Evolutionary conservation across 1,139 yeast genomes (phyloP), one percentile per base, ranked within the genome.

Genomic region (Kurtzmaniella quercitrusa): DNA sequence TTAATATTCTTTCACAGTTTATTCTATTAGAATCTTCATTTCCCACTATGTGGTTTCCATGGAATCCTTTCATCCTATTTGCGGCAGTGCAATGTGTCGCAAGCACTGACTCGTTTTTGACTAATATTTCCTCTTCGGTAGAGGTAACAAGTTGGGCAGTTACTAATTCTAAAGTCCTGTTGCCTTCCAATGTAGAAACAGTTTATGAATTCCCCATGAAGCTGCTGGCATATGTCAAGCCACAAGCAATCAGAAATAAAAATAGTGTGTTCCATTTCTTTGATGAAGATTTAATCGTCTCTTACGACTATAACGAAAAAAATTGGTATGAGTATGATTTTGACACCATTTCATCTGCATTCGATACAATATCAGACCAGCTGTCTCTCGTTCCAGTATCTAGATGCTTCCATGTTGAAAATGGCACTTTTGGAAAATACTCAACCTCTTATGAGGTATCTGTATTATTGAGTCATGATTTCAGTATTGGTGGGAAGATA

Each of bases 271-370:
- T 59, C 36, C 47, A 49, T 21, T 47, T 55, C 15, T 37, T 43
- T 29, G 40, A 49, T 3, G 41, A 50, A 1, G 44, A 50, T 18
- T 31, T 48, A 16, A 44, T 54, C 15, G 39, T 58, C 2, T 59
- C 46, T 37, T 59, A 49, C 43, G 57, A 58, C 40, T 39, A 46
- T 5, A 46, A 47, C 7, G 47, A 47, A 1, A 16, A 43, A 16
- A 25, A 43, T 10, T 60, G 65, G 65, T 48, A 43, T 34, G 36
- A 41, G 25, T 38, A 46, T 14, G 37, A 40, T 38, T 41, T 49
- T n/a, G n/a, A 34, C 11, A 33, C 39, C 14, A 14, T 21, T 14
- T 17, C 19, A 9, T 43, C 14, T 27, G 41, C 17, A 25, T 38
- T 14, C 7, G 29, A 38, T 3, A n/a, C 31, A 8, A 11, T 5